Conservation (phyloP, 1,284 basidiomycete genomes). For the Coniferiporia sulphurascens region DNA sequence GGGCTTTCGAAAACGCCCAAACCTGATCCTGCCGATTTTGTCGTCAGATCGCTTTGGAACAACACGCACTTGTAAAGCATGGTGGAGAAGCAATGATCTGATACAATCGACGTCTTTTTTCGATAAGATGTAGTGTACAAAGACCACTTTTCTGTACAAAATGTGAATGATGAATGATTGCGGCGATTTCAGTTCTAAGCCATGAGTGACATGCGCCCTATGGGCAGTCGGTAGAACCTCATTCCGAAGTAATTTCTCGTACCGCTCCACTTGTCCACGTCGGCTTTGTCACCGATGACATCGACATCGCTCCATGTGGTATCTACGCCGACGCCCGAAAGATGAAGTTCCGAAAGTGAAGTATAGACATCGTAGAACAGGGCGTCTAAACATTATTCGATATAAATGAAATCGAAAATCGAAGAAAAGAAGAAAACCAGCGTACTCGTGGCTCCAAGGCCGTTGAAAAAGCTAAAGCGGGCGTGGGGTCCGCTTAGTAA, state of each 20-base stretch:
- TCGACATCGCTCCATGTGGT: constrained; percentile 75
- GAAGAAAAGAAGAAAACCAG: constrained; percentile 17
- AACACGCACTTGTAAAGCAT: constrained; percentile 38
- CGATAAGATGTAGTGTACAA: no score
- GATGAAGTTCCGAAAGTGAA: constrained; percentile 80
- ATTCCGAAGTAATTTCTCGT: constrained; percentile 70
- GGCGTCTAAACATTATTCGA: constrained; percentile 47
- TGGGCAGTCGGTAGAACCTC: constrained; percentile 61
- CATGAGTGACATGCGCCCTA: constrained; percentile 25
- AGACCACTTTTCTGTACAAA: background rate
- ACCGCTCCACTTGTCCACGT: constrained; percentile 57
- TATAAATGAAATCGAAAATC: background rate
- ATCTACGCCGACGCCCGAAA: constrained; percentile 73
- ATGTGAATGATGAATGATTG: background rate
- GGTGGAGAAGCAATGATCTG: background rate
- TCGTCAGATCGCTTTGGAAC: constrained; percentile 53
- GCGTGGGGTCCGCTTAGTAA: constrained; percentile 75
- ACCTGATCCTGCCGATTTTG: constrained; percentile 42
- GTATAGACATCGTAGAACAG: constrained; percentile 93
- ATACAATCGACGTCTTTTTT: background rate
- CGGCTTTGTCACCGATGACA: constrained; percentile 40
- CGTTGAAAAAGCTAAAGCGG: constrained; percentile 96
- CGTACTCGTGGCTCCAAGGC: constrained; percentile 89
- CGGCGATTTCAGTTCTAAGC: background rate
- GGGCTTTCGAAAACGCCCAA: constrained; percentile 33